phyloP scores from a whole-genome alignment of 257 asterid species.

The Solanum habrochaites region DNA sequence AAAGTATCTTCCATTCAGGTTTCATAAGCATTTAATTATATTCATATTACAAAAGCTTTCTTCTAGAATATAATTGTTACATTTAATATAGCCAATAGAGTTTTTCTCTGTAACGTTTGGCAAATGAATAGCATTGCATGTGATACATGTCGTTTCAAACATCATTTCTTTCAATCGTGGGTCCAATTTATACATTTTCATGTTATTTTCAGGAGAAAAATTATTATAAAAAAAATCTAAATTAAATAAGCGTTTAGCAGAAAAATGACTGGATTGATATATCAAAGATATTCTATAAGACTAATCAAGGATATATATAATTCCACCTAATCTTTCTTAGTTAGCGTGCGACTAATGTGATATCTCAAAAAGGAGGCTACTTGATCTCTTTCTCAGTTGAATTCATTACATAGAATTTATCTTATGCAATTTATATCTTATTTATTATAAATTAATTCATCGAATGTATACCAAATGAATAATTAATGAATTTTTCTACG shows the following conservation, averaged over 20 bases:
- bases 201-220: background rate
- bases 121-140: background rate
- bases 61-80: background rate
- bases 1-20: background rate
- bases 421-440: no score
- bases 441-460: no score
- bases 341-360: background rate
- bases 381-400: background rate
- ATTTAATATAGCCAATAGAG: background rate
- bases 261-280: no score
- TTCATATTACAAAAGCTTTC: background rate
- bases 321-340: background rate
- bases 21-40: background rate
- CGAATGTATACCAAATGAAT: no score
- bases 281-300: background rate
- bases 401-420: rapidly evolving
- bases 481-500: background rate
- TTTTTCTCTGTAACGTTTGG: background rate
- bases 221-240: background rate
- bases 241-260: background rate
- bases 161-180: background rate
- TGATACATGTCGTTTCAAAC: background rate
- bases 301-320: background rate
- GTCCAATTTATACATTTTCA: background rate
- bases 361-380: background rate